Evolutionary conservation across 441 rosid species (phyloP).

Genomic region (Aquilaria agallochum): DNA sequence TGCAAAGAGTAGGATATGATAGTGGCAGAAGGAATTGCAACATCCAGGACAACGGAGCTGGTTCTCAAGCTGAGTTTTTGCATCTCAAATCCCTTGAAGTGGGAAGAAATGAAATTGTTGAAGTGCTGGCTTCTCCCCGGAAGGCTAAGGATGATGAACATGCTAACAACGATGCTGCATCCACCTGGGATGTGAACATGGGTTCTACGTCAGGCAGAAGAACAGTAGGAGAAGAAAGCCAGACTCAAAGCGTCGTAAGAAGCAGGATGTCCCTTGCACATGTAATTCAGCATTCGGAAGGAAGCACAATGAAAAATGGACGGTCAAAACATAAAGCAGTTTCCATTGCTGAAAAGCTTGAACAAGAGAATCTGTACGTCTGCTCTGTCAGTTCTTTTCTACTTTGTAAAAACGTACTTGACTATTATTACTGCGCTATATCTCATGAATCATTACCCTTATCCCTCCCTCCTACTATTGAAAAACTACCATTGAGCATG

Average conservation of each 20-base stretch:
- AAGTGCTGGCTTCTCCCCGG: slow-evolving; percentile 52
- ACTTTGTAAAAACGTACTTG: no score
- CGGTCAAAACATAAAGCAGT: slow-evolving; percentile 92
- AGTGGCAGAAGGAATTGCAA: no score
- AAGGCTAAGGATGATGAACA: slow-evolving; percentile 24
- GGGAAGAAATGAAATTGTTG: slow-evolving; percentile 81
- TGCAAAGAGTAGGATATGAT: neutral
- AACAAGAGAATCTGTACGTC: slow-evolving; percentile 94
- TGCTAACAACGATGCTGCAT: slow-evolving; percentile 10
- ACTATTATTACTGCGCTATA: no score
- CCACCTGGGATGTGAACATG: slow-evolving; percentile 27
- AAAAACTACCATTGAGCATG: no score
- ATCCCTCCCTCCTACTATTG: no score
- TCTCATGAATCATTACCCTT: no score
- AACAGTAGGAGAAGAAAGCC: slow-evolving; percentile 51
- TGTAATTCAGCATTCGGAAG: slow-evolving; percentile 94
- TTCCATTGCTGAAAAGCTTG: slow-evolving; percentile 97
- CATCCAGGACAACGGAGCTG: neutral
- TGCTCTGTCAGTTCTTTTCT: no score
- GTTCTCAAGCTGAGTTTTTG: slow-evolving; percentile 17
- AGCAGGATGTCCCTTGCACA: slow-evolving; percentile 90
- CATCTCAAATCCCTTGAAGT: slow-evolving; percentile 23
- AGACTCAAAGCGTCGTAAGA: slow-evolving; percentile 79
- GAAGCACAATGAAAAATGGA: slow-evolving; percentile 52
- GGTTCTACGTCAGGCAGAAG: slow-evolving; percentile 31